Conservation (phyloP, 441 rosid species). For the Adansonia madagascariensis region DNA sequence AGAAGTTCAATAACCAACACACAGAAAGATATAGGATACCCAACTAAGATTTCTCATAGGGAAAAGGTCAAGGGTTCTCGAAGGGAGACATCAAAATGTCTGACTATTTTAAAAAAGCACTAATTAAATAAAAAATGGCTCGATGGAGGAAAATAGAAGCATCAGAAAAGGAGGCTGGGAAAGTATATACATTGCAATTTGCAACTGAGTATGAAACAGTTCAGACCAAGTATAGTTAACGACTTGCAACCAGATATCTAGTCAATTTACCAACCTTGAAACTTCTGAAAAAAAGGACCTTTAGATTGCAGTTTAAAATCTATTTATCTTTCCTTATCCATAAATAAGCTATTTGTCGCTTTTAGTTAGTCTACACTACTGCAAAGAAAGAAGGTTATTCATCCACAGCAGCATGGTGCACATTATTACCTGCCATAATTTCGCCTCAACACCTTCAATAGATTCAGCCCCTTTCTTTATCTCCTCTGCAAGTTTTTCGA, state of each 20-base stretch:
- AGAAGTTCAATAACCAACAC: neutral
- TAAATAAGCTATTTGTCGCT: neutral
- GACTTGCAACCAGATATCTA: neutral
- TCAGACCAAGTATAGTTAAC: neutral
- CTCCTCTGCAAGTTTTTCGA: constrained; percentile 83
- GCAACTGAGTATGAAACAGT: neutral
- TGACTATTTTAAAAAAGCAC: neutral
- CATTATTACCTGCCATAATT: constrained; percentile 82
- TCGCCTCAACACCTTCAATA: constrained; percentile 94
- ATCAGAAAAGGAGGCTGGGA: neutral
- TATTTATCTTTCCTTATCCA: neutral
- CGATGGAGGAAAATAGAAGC: neutral
- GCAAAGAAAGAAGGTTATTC: constrained; percentile 14
- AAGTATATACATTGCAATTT: neutral
- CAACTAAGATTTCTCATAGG: neutral
- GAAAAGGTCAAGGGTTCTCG: constrained; percentile 1
- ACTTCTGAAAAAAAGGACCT: neutral
- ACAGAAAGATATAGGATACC: neutral
- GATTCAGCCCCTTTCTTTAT: constrained; percentile 92
- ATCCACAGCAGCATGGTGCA: constrained; percentile 15
- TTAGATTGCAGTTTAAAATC: constrained; percentile 3
- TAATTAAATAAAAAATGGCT: neutral
- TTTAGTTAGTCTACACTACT: neutral
- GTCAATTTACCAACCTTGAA: neutral
- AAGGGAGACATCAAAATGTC: neutral